Percentiles rank a stretch among this genome's conserved stretches.
Conservation (phyloP, 139 green algal genomes). For the Chlamydomonas sphaeroides region DNA sequence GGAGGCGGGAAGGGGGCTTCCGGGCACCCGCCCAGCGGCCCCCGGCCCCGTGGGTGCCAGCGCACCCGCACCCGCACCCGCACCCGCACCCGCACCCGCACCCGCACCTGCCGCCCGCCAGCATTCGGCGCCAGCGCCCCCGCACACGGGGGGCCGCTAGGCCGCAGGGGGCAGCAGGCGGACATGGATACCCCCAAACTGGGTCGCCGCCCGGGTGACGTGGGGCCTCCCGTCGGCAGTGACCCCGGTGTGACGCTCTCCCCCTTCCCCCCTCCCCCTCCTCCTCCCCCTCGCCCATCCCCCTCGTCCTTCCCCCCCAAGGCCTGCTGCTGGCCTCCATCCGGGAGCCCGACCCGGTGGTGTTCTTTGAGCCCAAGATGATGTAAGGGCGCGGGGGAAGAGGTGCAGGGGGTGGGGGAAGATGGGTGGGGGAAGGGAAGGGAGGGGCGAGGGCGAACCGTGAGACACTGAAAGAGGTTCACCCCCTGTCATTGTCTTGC, state of each 20-base stretch:
- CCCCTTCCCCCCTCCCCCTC: background rate
- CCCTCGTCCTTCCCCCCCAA: slow-evolving; percentile 3
- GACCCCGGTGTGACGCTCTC: background rate
- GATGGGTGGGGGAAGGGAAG: background rate
- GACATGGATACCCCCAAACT: background rate
- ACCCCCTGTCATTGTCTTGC: no score
- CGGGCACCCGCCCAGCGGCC: no score
- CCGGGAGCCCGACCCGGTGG: slow-evolving; percentile 80
- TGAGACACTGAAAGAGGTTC: no score
- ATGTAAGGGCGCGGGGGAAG: slow-evolving; percentile 64
- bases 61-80: background rate
- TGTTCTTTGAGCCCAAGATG: slow-evolving; percentile 97
- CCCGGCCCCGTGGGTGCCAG: no score
- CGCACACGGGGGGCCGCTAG: no score
- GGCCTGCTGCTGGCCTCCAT: slow-evolving; percentile 89
- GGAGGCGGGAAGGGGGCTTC: slow-evolving; percentile 94
- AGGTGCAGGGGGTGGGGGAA: background rate
- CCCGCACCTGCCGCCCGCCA: background rate
- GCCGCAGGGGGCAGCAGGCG: no score
- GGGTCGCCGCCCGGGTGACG: no score
- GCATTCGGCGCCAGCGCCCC: no score
- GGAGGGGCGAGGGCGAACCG: background rate
- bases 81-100: slow-evolving; percentile 25
- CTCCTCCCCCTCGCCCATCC: background rate
- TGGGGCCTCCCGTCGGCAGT: no score